Evolutionary conservation across 75 land plant genomes (phyloP).

Genomic region (Picea sitchensis): DNA sequence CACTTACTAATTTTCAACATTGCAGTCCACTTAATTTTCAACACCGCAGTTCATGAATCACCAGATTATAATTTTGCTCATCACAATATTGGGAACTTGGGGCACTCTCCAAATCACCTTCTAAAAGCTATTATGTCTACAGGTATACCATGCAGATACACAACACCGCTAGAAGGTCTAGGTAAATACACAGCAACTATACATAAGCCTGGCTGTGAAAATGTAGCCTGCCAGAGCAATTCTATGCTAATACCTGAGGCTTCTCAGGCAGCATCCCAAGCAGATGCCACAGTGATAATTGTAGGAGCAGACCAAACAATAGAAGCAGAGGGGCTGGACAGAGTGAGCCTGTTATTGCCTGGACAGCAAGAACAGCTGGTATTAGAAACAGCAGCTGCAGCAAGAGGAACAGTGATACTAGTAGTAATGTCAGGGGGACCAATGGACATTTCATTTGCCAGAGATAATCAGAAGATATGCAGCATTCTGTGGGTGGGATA

Average conservation of each 20-base stretch:
- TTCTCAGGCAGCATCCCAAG: conserved; percentile 22
- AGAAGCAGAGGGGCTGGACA: conserved; percentile 32
- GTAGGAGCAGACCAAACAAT: conserved; percentile 30
- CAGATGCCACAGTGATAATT: conserved; percentile 44
- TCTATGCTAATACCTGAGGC: conserved; percentile 19
- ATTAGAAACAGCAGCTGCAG: conserved; percentile 15
- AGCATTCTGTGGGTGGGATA: conserved; percentile 46
- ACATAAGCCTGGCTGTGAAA: conserved; percentile 25
- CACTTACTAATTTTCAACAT: no score
- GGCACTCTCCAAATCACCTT: background rate
- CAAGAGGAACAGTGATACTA: conserved; percentile 31
- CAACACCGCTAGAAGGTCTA: conserved; percentile 32
- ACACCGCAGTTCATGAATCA: background rate
- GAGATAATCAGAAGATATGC: conserved; percentile 15
- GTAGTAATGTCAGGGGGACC: conserved; percentile 56
- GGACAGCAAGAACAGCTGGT: conserved; percentile 33
- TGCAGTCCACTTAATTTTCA: background rate
- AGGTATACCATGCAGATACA: conserved; percentile 44
- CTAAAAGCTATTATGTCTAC: background rate
- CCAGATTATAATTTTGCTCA: no score
- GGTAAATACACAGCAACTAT: conserved; percentile 6
- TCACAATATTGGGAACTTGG: no score
- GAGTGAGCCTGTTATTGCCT: conserved; percentile 29
- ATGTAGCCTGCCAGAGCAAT: conserved; percentile 19
- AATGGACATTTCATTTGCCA: conserved; percentile 34